Evolutionary conservation across 257 asterid genomes (phyloP), one percentile per base, ranked within the genome.

Genomic region (Orobanche coerulescens): DNA sequence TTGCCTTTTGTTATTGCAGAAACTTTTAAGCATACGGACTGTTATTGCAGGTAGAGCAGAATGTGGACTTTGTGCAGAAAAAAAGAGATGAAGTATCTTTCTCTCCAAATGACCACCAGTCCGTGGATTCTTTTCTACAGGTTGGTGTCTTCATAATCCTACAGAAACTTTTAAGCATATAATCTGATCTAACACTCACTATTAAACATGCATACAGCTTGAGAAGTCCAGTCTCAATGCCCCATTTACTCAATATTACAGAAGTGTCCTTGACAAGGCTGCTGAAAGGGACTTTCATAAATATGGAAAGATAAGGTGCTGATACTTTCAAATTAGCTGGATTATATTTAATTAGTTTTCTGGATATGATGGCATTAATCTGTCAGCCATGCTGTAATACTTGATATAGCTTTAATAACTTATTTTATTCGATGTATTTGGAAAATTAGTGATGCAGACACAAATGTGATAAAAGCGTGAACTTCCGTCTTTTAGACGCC

Each of bases 111-210:
- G 95, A 93, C 68, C 92, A 86, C 65, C 83, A 81, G 75, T 80
- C 86, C 1, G 96, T 61, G 31, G 96, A 89, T 66, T 72, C 82
- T 47, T 93, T 93, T 80, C 95, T 93, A 71, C 96, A 83, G 99
- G 97, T 89, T 67, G 2, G 56, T 69, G 28, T 46, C 60, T 43
- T 66, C 69, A 51, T 28, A 16, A 28, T 57, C 61, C 61, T 4
- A 22, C 48, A 61, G 4, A 42, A 66, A 34, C 50, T 40, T 68
- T 22, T 28, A n/a, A 15, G 47, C 20, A 20, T 69, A 5, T 55
- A 5, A n/a, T 44, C 34, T 54, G 13, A 62, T 53, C 71, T 64
- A 51, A 49, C 50, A 15, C 19, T 70, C 25, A 34, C 28, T 31
- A 61, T 22, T 67, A 19, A 61, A 66, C 37, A 16, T 73, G 62